Conservation (phyloP, 306 rosid species). For the Begonia loranthoides region DNA sequence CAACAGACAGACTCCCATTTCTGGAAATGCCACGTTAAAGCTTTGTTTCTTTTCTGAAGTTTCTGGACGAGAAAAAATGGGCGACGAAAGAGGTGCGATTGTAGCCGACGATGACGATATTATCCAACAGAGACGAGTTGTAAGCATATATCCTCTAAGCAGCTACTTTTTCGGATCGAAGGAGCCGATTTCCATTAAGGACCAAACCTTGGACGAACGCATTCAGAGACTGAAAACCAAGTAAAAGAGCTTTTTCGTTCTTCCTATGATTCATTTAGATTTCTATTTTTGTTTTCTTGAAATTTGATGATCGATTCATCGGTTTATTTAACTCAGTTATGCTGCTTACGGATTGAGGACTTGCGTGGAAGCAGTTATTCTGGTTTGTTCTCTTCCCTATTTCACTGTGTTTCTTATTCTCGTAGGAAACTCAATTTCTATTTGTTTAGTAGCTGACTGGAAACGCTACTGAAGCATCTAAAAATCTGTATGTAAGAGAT, state of each 20-base stretch:
- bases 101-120: background rate
- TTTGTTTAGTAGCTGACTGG: too few species aligned
- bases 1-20: background rate
- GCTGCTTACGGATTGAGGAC: slow-evolving; percentile 62
- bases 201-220: slow-evolving; percentile 36
- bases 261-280: background rate
- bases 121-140: slow-evolving; percentile 10
- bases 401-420: background rate
- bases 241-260: slow-evolving; percentile 17
- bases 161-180: slow-evolving; percentile 70
- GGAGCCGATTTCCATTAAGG: slow-evolving; percentile 34
- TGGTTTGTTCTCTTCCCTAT: slow-evolving; percentile 37
- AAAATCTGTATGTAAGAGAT: too few species aligned
- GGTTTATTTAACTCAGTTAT: slow-evolving; percentile 30
- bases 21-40: background rate
- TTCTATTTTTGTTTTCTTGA: background rate
- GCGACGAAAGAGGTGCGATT: slow-evolving; percentile 16
- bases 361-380: slow-evolving; percentile 58
- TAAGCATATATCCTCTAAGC: slow-evolving; percentile 56
- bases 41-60: background rate
- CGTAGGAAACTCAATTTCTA: background rate
- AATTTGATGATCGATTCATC: background rate
- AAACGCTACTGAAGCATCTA: too few species aligned
- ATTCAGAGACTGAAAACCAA: slow-evolving; percentile 42
- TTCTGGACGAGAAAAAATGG: slow-evolving; percentile 20